phyloP scores from a whole-genome alignment of 169 alveolate genomes.

The Cryptosporidium felis region DNA sequence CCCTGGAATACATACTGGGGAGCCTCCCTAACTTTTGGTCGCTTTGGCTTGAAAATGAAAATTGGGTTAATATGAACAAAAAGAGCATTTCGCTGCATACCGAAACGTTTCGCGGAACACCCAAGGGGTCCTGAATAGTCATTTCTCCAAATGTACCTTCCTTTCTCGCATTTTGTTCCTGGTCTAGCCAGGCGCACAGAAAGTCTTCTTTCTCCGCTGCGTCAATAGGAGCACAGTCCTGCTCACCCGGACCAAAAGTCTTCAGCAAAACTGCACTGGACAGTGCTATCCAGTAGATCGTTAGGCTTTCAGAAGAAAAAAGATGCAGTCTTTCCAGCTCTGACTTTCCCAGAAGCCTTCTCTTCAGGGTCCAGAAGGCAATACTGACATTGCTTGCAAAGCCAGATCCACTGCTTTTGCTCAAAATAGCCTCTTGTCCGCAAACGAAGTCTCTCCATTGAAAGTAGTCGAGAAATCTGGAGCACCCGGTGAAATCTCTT shows the following conservation, averaged over 20 bases:
- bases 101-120: no score
- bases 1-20: constrained; percentile 5
- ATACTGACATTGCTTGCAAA: neutral
- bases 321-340: constrained; percentile 7
- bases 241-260: no score
- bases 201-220: no score
- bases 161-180: neutral
- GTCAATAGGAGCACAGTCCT: no score
- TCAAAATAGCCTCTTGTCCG: constrained; percentile 31
- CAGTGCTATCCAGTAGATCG: constrained; percentile 7
- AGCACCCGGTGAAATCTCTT: constrained; percentile 3
- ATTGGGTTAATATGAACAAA: constrained; percentile 20
- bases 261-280: neutral
- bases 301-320: constrained; percentile 1
- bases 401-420: neutral
- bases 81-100: constrained; percentile 8
- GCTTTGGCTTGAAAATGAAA: neutral
- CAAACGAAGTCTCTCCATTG: constrained; percentile 26
- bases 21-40: neutral
- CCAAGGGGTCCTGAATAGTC: no score
- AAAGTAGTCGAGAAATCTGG: neutral
- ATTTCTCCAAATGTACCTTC: no score
- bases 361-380: constrained; percentile 47
- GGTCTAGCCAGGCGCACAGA: no score
- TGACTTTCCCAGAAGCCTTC: neutral